These are phyloP conservation scores for Bipolaris victoriae DNA, from an alignment of 2,329 filamentous ascomycete genomes.

Conservation along the genomic window DNA sequence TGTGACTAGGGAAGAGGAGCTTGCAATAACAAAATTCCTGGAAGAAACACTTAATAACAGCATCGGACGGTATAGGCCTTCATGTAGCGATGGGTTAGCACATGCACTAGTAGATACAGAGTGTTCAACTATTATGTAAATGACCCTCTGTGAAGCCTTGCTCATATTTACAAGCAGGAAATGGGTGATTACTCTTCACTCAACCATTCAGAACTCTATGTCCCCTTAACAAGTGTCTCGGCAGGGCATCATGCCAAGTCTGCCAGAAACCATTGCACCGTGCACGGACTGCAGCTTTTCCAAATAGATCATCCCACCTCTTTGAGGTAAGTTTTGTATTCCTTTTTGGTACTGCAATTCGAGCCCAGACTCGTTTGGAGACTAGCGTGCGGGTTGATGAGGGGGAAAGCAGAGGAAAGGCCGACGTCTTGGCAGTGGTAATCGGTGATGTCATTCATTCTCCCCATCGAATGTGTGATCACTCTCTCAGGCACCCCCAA, in stretches of 20 bases:
- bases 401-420: conserved; percentile 2
- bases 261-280: background rate
- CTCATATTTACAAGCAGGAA: background rate
- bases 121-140: too few species aligned
- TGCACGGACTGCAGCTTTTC: background rate
- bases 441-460: conserved; percentile 10
- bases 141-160: background rate
- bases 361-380: background rate
- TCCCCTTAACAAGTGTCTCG: background rate
- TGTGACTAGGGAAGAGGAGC: background rate
- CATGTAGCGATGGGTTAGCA: background rate
- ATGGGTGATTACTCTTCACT: background rate
- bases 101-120: too few species aligned
- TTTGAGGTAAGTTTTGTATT: background rate
- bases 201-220: background rate
- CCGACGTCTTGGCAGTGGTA: conserved; percentile 13
- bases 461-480: background rate
- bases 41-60: background rate
- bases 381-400: conserved; percentile 1
- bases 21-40: background rate
- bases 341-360: background rate
- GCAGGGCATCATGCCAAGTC: background rate
- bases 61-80: background rate
- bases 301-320: background rate
- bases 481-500: background rate